Evolutionary conservation across 495 filamentous ascomycete species (phyloP).

Genomic region (Poronia punctata): DNA sequence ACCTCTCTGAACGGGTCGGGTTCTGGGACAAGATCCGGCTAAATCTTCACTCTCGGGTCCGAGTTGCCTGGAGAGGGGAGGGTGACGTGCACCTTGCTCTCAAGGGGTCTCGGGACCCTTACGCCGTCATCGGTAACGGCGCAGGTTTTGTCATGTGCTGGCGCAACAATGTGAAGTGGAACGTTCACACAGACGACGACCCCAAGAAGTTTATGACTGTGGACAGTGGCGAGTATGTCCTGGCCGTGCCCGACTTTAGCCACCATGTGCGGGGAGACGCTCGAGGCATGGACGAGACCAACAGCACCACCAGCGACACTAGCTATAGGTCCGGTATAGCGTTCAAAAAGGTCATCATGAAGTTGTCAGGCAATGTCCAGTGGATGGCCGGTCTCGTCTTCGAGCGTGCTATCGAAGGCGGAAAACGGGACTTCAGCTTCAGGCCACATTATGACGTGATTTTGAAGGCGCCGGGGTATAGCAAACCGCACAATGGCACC

Average conservation of each 20-base stretch:
- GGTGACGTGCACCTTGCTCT: slow-evolving; percentile 92
- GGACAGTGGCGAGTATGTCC: slow-evolving; percentile 85
- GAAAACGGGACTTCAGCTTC: slow-evolving; percentile 74
- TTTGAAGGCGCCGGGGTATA: slow-evolving; percentile 68
- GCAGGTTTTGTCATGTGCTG: slow-evolving; percentile 97
- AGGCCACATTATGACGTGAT: slow-evolving; percentile 88
- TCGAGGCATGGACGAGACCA: slow-evolving; percentile 51
- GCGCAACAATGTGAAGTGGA: slow-evolving; percentile 85
- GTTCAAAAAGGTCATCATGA: slow-evolving; percentile 98
- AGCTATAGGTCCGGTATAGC: slow-evolving; percentile 65
- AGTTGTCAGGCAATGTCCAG: slow-evolving; percentile 88
- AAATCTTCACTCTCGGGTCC: slow-evolving; percentile 87
- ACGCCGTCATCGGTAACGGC: slow-evolving; percentile 84
- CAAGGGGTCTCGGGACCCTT: slow-evolving; percentile 91
- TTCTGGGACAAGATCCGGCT: slow-evolving; percentile 99
- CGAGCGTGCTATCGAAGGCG: slow-evolving; percentile 62
- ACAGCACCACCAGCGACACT: slow-evolving; percentile 54
- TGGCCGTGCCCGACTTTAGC: slow-evolving; percentile 90
- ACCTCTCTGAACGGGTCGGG: slow-evolving; percentile 85
- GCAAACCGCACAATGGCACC: slow-evolving; percentile 45
- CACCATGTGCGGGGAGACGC: slow-evolving; percentile 69
- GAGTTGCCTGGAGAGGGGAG: slow-evolving; percentile 84
- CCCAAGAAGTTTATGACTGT: slow-evolving; percentile 92
- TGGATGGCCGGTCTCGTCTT: slow-evolving; percentile 89
- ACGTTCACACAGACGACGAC: slow-evolving; percentile 71